phyloP scores from a whole-genome alignment of 179 eudicot genomes.

The Sideroxylon spinosum region DNA sequence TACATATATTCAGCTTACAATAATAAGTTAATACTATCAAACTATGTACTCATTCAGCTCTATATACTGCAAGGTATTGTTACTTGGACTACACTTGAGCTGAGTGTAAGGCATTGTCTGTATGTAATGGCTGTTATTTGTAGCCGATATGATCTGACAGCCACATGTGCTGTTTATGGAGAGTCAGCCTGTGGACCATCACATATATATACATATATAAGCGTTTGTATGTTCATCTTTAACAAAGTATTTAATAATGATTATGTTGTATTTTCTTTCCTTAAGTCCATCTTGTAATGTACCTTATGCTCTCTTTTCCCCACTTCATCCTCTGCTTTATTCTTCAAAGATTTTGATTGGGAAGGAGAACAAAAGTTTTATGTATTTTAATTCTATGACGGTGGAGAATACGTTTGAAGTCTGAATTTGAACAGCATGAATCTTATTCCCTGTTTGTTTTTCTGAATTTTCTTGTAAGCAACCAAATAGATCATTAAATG shows the following conservation, averaged over 20 bases:
- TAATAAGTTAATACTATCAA: not conserved
- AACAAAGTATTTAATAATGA: constrained; percentile 4
- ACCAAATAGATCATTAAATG: not conserved
- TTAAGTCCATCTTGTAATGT: not conserved
- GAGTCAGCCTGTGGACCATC: constrained; percentile 16
- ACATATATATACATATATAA: not conserved
- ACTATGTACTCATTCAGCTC: not conserved
- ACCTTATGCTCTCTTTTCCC: not conserved
- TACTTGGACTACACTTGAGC: not conserved
- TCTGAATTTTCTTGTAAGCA: not conserved
- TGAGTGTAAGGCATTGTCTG: not conserved
- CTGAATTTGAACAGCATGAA: not conserved
- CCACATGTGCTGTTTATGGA: constrained; percentile 19
- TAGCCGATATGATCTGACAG: constrained; percentile 6
- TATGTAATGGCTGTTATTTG: constrained; percentile 16
- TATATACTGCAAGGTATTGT: not conserved
- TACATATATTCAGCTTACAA: not conserved
- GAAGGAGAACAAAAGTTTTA: too few relatives aligned
- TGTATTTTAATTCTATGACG: too few relatives aligned
- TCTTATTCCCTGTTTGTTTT: not conserved
- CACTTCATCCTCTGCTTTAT: not conserved
- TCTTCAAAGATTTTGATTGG: not conserved
- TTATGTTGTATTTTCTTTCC: not conserved
- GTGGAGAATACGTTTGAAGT: too few relatives aligned
- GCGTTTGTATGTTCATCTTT: not conserved